phyloP scores from a whole-genome alignment of 805 yeast species.

The Yamadazyma laniorum region DNA sequence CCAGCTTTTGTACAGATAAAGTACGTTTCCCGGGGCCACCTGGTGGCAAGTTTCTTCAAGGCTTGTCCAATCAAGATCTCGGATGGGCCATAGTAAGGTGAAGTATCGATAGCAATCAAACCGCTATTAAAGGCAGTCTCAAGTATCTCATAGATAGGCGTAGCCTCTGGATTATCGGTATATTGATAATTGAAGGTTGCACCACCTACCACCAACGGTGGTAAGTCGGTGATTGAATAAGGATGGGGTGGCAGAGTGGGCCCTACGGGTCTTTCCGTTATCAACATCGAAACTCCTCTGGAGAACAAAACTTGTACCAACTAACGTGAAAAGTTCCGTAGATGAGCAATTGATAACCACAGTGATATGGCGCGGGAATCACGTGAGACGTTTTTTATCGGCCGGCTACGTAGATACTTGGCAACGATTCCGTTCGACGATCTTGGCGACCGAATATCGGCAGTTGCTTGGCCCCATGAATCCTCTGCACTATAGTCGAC shows the following conservation, averaged over 20 bases:
- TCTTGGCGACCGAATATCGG: no score
- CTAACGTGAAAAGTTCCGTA: no score
- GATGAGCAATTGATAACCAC: no score
- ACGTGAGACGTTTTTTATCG: no score
- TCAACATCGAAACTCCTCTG: slow-evolving; percentile 1
- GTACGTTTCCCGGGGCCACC: slow-evolving; percentile 58
- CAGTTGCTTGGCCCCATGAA: no score
- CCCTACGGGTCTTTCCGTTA: slow-evolving; percentile 18
- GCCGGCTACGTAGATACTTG: no score
- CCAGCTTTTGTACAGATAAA: slow-evolving; percentile 87
- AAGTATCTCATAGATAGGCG: slow-evolving; percentile 60
- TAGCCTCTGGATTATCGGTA: slow-evolving; percentile 59
- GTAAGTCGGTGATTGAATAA: slow-evolving; percentile 33
- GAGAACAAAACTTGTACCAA: no score
- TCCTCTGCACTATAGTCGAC: no score
- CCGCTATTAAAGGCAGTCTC: slow-evolving; percentile 63
- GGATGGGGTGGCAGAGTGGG: slow-evolving; percentile 18
- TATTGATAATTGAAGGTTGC: slow-evolving; percentile 85
- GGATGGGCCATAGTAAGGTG: slow-evolving; percentile 91
- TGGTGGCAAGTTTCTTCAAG: slow-evolving; percentile 26
- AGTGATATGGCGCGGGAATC: no score
- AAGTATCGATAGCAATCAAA: slow-evolving; percentile 78
- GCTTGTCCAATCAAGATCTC: slow-evolving; percentile 74
- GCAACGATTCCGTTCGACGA: no score
- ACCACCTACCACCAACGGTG: slow-evolving; percentile 78